These are phyloP conservation scores for Parathielavia hyrcaniae DNA, from an alignment of 495 filamentous ascomycete species.

Conservation along the genomic window DNA sequence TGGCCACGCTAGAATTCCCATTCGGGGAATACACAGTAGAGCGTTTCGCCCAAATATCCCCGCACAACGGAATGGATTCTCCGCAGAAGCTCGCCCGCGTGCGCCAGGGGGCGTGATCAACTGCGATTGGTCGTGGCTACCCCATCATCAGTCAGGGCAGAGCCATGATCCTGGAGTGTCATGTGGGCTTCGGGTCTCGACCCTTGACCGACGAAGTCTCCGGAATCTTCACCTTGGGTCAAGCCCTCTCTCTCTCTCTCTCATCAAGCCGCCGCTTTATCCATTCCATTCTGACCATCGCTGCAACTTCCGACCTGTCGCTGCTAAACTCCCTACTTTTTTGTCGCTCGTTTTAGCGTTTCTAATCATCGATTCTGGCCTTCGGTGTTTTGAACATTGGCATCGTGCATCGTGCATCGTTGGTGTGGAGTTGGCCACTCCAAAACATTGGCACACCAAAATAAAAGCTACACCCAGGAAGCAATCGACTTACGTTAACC, in stretches of 20 bases:
- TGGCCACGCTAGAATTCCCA: too few relatives aligned
- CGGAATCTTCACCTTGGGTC: conserved; percentile 1
- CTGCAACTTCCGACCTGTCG: neutral
- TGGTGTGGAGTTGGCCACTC: neutral
- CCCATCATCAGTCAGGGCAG: neutral
- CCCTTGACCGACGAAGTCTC: conserved; percentile 2
- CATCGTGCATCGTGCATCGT: too few relatives aligned
- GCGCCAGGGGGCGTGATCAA: neutral
- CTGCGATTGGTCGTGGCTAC: neutral
- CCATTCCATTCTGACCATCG: neutral
- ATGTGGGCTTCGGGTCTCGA: conserved; percentile 7
- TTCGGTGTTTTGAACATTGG: too few relatives aligned
- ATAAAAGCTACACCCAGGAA: neutral
- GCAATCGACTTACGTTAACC: neutral
- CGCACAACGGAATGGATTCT: too few relatives aligned
- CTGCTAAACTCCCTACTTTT: neutral
- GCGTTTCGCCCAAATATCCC: too few relatives aligned
- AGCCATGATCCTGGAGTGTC: neutral
- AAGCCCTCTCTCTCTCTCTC: neutral
- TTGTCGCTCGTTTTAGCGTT: conserved; percentile 4
- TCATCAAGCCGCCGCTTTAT: neutral
- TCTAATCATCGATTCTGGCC: too few relatives aligned
- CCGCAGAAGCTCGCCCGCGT: too few relatives aligned
- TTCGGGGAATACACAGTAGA: too few relatives aligned
- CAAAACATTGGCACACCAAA: neutral